phyloP scores from a whole-genome alignment of 129 eudicot species.

The Flaveria sonorensis region DNA sequence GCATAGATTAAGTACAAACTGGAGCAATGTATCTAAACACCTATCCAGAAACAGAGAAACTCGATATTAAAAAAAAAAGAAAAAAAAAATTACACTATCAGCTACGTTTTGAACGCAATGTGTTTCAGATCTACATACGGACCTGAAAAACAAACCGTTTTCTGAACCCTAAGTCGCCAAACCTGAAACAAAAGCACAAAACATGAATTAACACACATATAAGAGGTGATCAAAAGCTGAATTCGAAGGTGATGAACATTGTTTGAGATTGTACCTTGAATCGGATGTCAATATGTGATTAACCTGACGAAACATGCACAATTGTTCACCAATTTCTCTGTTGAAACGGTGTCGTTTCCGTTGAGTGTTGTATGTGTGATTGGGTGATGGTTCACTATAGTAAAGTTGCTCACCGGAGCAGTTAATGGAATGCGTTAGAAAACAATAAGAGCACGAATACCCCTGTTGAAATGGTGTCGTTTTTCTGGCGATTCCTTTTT shows the following conservation, averaged over 20 bases:
- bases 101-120: constrained; percentile 24
- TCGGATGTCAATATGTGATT: not conserved
- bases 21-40: not conserved
- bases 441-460: no score
- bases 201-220: not conserved
- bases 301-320: not conserved
- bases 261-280: not conserved
- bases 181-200: constrained; percentile 15
- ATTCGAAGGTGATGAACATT: constrained; percentile 21
- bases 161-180: constrained; percentile 36
- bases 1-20: not conserved
- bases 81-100: not conserved
- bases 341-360: no score
- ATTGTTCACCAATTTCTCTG: not conserved
- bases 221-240: not conserved
- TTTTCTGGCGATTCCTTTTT: not conserved
- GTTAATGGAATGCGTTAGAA: constrained; percentile 2
- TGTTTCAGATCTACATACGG: constrained; percentile 50
- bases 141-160: constrained; percentile 34
- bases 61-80: not conserved
- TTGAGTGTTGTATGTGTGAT: not conserved
- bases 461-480: no score
- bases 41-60: not conserved
- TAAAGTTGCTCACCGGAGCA: constrained; percentile 28
- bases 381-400: not conserved